Evolutionary conservation across 805 yeast species (phyloP).

Genomic region (Yarrowia deformans): DNA sequence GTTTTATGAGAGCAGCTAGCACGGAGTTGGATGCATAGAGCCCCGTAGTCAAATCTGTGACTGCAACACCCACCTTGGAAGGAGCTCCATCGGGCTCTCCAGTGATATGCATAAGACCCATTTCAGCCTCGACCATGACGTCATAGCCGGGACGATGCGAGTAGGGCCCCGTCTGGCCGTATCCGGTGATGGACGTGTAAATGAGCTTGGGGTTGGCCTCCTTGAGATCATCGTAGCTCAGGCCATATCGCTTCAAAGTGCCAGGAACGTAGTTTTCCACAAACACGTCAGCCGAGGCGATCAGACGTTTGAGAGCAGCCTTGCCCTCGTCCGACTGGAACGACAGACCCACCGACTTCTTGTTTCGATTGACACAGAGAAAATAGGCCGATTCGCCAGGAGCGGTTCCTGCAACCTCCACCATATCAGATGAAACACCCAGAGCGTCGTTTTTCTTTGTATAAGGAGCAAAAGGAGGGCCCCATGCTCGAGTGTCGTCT

Average conservation of each 20-base stretch:
- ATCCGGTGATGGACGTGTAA: conserved; percentile 54
- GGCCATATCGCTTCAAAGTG: conserved; percentile 50
- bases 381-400: conserved; percentile 54
- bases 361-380: conserved; percentile 52
- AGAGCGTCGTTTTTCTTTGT: conserved; percentile 4
- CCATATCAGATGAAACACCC: conserved; percentile 1
- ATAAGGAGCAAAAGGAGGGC: conserved; percentile 53
- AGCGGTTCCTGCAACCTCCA: conserved; percentile 35
- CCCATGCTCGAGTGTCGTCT: conserved; percentile 56
- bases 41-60: conserved; percentile 55
- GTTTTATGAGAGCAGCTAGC: conserved; percentile 52
- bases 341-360: conserved; percentile 52
- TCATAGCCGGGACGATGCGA: conserved; percentile 54
- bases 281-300: conserved; percentile 50
- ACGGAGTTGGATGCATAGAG: conserved; percentile 52
- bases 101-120: conserved; percentile 56
- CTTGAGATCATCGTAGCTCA: conserved; percentile 48
- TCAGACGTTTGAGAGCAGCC: conserved; percentile 48
- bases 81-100: conserved; percentile 54
- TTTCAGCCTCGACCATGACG: conserved; percentile 57
- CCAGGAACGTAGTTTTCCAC: conserved; percentile 55
- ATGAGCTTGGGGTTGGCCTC: conserved; percentile 48
- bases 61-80: conserved; percentile 56
- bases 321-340: conserved; percentile 51
- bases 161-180: conserved; percentile 55